Evolutionary conservation across 495 filamentous ascomycete genomes (phyloP).

Genomic region (Aspergillus bridgeri): DNA sequence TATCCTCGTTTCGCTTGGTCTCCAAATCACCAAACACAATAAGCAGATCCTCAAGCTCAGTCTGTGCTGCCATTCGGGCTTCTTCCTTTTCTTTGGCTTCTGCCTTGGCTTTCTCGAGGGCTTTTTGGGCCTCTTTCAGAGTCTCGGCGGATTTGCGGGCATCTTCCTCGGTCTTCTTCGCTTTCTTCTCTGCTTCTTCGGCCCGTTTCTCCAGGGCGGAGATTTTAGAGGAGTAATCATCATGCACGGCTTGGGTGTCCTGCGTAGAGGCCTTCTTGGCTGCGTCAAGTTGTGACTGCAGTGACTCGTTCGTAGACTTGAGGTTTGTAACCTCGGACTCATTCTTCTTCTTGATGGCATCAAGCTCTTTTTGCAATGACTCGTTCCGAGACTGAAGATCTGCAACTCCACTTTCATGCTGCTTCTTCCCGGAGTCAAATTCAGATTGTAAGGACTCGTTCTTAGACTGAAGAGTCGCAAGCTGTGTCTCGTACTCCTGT

Average conservation of each 20-base stretch:
- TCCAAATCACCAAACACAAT: slow-evolving; percentile 90
- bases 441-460: slow-evolving; percentile 39
- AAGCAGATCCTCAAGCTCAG: slow-evolving; percentile 77
- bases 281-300: slow-evolving; percentile 58
- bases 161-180: slow-evolving; percentile 35
- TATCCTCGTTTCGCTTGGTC: slow-evolving; percentile 75
- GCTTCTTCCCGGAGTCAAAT: slow-evolving; percentile 1
- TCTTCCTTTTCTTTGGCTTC: slow-evolving; percentile 55
- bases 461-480: slow-evolving; percentile 50
- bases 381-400: slow-evolving; percentile 53
- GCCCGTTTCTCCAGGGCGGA: slow-evolving; percentile 46
- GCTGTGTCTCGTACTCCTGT: slow-evolving; percentile 5
- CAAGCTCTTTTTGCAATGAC: slow-evolving; percentile 52
- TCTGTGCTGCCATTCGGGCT: slow-evolving; percentile 59
- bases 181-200: slow-evolving; percentile 34
- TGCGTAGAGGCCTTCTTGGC: slow-evolving; percentile 45
- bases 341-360: slow-evolving; percentile 51
- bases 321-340: slow-evolving; percentile 59
- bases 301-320: slow-evolving; percentile 47
- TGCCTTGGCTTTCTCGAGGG: slow-evolving; percentile 25
- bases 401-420: slow-evolving; percentile 52
- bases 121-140: slow-evolving; percentile 20
- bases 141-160: slow-evolving; percentile 20
- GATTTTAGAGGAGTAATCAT: slow-evolving; percentile 50
- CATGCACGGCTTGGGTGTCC: slow-evolving; percentile 55